Conservation (phyloP, 768 basidiomycete genomes). For the Lyophyllum semitale region DNA sequence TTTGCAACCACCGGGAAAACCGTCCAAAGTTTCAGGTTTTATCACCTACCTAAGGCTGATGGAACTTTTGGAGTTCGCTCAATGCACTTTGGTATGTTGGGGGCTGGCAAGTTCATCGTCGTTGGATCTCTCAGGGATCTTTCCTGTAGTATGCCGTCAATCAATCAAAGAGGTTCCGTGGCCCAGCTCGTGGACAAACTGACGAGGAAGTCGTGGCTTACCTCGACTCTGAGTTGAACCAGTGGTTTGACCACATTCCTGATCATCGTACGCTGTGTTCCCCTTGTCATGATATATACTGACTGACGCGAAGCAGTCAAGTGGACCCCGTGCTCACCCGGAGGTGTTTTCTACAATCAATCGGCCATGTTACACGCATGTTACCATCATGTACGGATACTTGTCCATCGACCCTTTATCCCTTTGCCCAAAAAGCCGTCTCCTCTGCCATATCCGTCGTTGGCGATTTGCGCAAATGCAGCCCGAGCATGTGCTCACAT, state of each 20-base stretch:
- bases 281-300: slow-evolving; percentile 40
- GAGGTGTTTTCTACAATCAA: slow-evolving; percentile 49
- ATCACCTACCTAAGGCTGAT: slow-evolving; percentile 55
- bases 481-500: slow-evolving; percentile 75
- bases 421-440: slow-evolving; percentile 55
- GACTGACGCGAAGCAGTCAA: slow-evolving; percentile 27
- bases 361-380: slow-evolving; percentile 51
- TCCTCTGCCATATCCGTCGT: slow-evolving; percentile 49
- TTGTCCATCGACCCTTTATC: slow-evolving; percentile 80
- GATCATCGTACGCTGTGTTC: slow-evolving; percentile 51
- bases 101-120: not conserved
- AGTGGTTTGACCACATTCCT: slow-evolving; percentile 74
- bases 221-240: slow-evolving; percentile 73
- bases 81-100: slow-evolving; percentile 58
- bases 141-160: slow-evolving; percentile 17
- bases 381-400: slow-evolving; percentile 60
- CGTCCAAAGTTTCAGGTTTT: slow-evolving; percentile 57
- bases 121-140: not conserved
- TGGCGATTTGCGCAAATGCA: slow-evolving; percentile 83
- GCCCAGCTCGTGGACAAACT: not conserved
- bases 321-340: slow-evolving; percentile 35
- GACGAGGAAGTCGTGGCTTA: slow-evolving; percentile 66
- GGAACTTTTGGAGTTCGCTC: slow-evolving; percentile 62
- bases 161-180: slow-evolving; percentile 6
- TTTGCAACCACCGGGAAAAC: slow-evolving; percentile 62